phyloP scores from a whole-genome alignment of 305 asterid species.

The Stenogyne calaminthoides region DNA sequence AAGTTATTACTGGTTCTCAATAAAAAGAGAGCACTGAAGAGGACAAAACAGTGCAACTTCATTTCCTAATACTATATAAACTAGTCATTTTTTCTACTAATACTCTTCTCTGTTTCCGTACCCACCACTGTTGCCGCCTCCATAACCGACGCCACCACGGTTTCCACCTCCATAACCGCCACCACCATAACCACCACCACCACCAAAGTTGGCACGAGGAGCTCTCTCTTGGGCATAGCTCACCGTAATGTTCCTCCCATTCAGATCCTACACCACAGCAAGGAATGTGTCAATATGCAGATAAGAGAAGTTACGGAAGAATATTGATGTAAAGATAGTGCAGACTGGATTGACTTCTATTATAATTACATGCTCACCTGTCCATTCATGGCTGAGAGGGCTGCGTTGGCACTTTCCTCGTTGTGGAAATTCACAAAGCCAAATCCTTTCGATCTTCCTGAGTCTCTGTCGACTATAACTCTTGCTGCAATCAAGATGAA shows the following conservation, averaged over 20 bases:
- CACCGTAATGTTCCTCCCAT: slow-evolving; percentile 77
- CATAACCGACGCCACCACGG: slow-evolving; percentile 40
- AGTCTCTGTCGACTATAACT: slow-evolving; percentile 70
- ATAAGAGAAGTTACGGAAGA: not conserved
- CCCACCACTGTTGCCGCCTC: slow-evolving; percentile 25
- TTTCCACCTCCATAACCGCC: not conserved
- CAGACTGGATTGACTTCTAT: not conserved
- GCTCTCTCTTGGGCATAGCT: slow-evolving; percentile 61
- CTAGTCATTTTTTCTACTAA: slow-evolving; percentile 29
- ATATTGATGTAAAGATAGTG: not conserved
- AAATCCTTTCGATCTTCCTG: slow-evolving; percentile 83
- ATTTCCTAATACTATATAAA: not conserved
- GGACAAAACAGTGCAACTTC: slow-evolving; percentile 7
- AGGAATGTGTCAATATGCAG: not conserved
- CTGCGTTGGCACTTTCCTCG: slow-evolving; percentile 61
- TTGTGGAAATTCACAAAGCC: slow-evolving; percentile 68
- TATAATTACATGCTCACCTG: slow-evolving; percentile 46
- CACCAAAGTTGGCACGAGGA: slow-evolving; percentile 43
- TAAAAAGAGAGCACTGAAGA: not conserved
- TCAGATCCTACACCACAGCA: slow-evolving; percentile 42
- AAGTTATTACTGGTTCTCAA: slow-evolving; percentile 11
- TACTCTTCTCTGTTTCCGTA: slow-evolving; percentile 32
- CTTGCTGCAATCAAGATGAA: slow-evolving; percentile 46
- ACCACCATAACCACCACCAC: not conserved
- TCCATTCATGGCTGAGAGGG: slow-evolving; percentile 79